Conservation (phyloP, 805 yeast species). For the Candida pseudoglaebosa region DNA sequence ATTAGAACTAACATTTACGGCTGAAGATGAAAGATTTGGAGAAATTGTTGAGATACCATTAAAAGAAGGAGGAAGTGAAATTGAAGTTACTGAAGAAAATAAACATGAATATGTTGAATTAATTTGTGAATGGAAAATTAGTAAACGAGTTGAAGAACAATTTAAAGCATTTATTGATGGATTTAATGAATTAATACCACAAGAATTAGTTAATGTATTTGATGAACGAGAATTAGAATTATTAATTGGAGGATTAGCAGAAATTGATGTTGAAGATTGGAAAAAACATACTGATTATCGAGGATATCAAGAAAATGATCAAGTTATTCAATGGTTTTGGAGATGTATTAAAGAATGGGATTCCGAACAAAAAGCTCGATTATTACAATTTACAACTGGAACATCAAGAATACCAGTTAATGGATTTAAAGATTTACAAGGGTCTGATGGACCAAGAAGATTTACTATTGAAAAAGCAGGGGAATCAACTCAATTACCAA, state of each 20-base stretch:
- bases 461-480: slow-evolving; percentile 99
- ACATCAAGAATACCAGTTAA: slow-evolving; percentile 98
- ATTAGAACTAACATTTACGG: slow-evolving; percentile 83
- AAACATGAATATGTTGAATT: slow-evolving; percentile 94
- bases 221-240: slow-evolving; percentile 97
- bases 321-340: slow-evolving; percentile 99
- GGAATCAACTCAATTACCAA: slow-evolving; percentile 87
- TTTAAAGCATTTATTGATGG: slow-evolving; percentile 96
- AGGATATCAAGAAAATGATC: slow-evolving; percentile 95
- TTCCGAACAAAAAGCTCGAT: slow-evolving; percentile 91
- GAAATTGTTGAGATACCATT: slow-evolving; percentile 85
- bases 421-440: slow-evolving; percentile 98
- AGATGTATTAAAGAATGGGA: slow-evolving; percentile 91
- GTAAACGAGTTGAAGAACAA: slow-evolving; percentile 90
- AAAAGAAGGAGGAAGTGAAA: slow-evolving; percentile 81
- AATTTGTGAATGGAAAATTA: slow-evolving; percentile 93
- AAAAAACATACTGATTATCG: slow-evolving; percentile 97
- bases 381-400: slow-evolving; percentile 97
- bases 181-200: slow-evolving; percentile 95
- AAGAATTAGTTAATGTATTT: slow-evolving; percentile 91
- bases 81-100: slow-evolving; percentile 91
- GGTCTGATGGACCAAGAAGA: slow-evolving; percentile 98
- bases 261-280: slow-evolving; percentile 98
- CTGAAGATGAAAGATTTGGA: slow-evolving; percentile 92
- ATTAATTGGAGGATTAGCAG: slow-evolving; percentile 96